Evolutionary conservation across 306 rosid genomes (phyloP), one percentile per base, ranked within the genome.

Genomic region (Lathyrus oleraceus): DNA sequence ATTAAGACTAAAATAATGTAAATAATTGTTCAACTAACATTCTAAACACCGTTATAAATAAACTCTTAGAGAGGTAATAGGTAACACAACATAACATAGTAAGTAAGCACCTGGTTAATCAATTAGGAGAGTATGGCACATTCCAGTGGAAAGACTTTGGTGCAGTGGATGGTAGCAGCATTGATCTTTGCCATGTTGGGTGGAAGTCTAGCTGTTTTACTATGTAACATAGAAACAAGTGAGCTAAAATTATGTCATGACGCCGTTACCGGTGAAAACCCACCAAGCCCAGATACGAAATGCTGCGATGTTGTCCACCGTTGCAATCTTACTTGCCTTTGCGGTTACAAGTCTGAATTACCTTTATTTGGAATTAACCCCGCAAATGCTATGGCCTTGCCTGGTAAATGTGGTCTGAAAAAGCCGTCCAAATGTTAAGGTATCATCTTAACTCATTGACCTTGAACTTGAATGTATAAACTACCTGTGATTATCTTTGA

Each of bases 311-410:
- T 89, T 28, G n/a, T 92, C 6, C 83, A 44, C 60, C 59, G 21
- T 10, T 86, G 86, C 52, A 40, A 89, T 82, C 70, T 86, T 58
- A 76, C 81, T 45, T 82, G 89, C 64, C 84, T 87, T 14, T 85
- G 91, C 82, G 28, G 5, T 15, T 84, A 48, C 87, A 84, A 79
- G 79, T 59, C 81, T 40, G 0, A 35, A n/a, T 76, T 92, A 5
- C 86, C 89, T 23, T 30, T 74, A 0, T 13, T 32, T 49, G 72
- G 72, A 32, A 17, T 88, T n/a, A 49, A 85, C 63, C 62, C 89
- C 2, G 67, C 12, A 11, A 52, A 57, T 8, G 97, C 97, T 40
- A 38, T 88, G 68, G 83, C 81, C 9, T 71, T 88, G 89, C 97
- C 92, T 0, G 8, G 67, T 28, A 82, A 86, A 61, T 91, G 96